phyloP scores from a whole-genome alignment of 805 yeast genomes.

The Candida tibetensis region DNA sequence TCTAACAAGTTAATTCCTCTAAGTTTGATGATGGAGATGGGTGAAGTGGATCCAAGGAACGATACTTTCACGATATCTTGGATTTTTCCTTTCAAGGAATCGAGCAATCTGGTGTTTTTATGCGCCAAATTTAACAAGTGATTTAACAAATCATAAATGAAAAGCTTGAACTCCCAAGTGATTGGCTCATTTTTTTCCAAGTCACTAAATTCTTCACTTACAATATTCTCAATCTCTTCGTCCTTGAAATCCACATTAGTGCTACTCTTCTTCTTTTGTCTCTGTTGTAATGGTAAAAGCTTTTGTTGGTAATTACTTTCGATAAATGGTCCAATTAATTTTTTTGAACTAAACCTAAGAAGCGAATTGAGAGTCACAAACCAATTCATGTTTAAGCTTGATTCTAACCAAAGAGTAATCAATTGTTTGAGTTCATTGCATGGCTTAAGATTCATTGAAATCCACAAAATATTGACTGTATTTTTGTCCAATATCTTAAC shows the following conservation, averaged over 20 bases:
- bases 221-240: constrained; percentile 41
- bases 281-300: constrained; percentile 40
- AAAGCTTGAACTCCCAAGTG: constrained; percentile 53
- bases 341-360: constrained; percentile 43
- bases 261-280: constrained; percentile 36
- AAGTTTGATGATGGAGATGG: constrained; percentile 56
- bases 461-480: constrained; percentile 59
- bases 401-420: constrained; percentile 60
- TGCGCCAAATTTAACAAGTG: constrained; percentile 44
- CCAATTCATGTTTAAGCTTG: constrained; percentile 52
- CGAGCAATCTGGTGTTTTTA: constrained; percentile 36
- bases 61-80: constrained; percentile 74
- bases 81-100: constrained; percentile 43
- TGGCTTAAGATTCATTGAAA: constrained; percentile 48
- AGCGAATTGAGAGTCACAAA: constrained; percentile 52
- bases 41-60: constrained; percentile 76
- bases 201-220: constrained; percentile 28
- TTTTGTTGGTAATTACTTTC: constrained; percentile 40
- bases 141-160: constrained; percentile 46
- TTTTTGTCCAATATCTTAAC: constrained; percentile 43
- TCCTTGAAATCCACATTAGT: constrained; percentile 34
- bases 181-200: constrained; percentile 53
- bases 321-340: constrained; percentile 39
- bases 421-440: constrained; percentile 45
- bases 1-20: constrained; percentile 68